Percentiles rank a stretch among this genome's conserved stretches.
Conservation (phyloP, 2,329 filamentous ascomycete species). For the Orbilia ellipsospora region DNA sequence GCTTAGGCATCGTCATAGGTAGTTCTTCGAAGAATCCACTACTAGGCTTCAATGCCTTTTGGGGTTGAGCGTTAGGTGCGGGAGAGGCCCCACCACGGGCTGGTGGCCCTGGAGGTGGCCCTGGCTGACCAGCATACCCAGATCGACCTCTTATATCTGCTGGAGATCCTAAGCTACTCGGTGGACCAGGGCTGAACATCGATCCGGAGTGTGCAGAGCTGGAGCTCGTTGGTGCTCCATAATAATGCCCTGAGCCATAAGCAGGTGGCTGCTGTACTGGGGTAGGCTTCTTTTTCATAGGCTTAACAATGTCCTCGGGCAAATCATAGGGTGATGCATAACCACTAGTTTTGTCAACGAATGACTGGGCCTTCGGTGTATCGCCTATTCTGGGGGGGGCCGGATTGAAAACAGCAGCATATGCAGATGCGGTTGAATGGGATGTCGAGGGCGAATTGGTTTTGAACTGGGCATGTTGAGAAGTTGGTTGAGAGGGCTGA, state of each 20-base stretch:
- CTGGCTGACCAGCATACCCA: conserved; percentile 27
- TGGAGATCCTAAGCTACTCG: conserved; percentile 32
- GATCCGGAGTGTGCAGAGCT: conserved; percentile 29
- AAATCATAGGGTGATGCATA: conserved; percentile 96
- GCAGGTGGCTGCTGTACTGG: conserved; percentile 61
- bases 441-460: not conserved
- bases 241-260: conserved; percentile 14
- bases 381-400: conserved; percentile 64
- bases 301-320: conserved; percentile 84
- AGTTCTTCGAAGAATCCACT: conserved; percentile 46
- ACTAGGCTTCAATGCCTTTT: conserved; percentile 23
- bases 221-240: conserved; percentile 26
- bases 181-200: conserved; percentile 34
- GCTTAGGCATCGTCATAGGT: conserved; percentile 31
- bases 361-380: conserved; percentile 76
- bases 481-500: conserved; percentile 57
- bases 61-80: conserved; percentile 22
- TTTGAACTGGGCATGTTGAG: conserved; percentile 52
- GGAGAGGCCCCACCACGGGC: conserved; percentile 14
- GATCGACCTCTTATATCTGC: conserved; percentile 44
- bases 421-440: conserved; percentile 58
- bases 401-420: conserved; percentile 56
- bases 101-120: conserved; percentile 21
- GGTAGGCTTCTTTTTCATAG: conserved; percentile 71
- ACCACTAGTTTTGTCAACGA: conserved; percentile 90